Evolutionary conservation across 2,329 filamentous ascomycete species (phyloP), one percentile per base, ranked within the genome.

Genomic region (Bimuria novae-zelandiae): DNA sequence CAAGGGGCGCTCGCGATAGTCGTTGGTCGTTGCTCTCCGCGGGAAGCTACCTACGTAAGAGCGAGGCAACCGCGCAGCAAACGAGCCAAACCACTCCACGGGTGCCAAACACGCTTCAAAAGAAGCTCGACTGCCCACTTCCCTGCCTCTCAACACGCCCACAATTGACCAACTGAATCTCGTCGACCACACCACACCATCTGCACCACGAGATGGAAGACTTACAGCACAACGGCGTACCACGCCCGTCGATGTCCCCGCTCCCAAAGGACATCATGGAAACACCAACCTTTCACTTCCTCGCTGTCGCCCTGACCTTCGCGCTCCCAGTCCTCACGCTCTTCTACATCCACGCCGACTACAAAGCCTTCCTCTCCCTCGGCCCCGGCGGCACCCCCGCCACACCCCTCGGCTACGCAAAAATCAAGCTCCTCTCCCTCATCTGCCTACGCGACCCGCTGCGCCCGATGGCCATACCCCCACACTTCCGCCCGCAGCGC

Each of bases 341-440:
- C 51, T 54, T 68, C 61, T 65, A 77, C 54, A 73, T 89, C 62
- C 84, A 85, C 67, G 84, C 85, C 67, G 89, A 93, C 77, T 94
- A 91, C 74, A 77, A 80, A 48, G 88, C 87, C 69, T 94, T 91
- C 74, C 77, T 93, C 58, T 83, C 83, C 33, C 84, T 95, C 17
- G 90, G 90, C 0, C 90, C 89, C 0, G 90, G 90, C 21, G 90
- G 90, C 53, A 93, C 89, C 0, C 89, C 90, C 0, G 82, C 86
- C 2, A 94, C 88, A 0, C 82, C 89, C 36, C 59, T 75, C 4
- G 90, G 90, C 59, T 95, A 93, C 72, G 75, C 90, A 22, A 83
- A 84, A 50, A 86, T 94, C 72, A 88, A 87, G 57, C 84, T 85
- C 73, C 82, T 93, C 43, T 84, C 87, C 10, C 75, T 92, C 41